Percentiles rank a stretch among this genome's conserved stretches.
phyloP scores from a whole-genome alignment of 305 asterid species.

The Lippia alba region DNA sequence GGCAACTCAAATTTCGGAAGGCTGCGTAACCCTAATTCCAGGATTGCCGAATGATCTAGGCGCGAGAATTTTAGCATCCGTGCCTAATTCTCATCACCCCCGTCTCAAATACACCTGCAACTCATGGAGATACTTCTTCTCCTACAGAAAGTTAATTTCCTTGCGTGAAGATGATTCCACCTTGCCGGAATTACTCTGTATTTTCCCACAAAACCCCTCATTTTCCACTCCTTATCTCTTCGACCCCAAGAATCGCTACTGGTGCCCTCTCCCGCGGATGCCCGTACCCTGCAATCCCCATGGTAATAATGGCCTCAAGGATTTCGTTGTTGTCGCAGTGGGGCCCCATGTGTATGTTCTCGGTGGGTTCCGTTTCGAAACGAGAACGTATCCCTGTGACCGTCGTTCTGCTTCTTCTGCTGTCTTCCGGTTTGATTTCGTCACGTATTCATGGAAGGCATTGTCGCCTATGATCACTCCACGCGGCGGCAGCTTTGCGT shows the following conservation, averaged over 20 bases:
- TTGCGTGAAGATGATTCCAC: conserved; percentile 59
- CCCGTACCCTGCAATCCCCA: conserved; percentile 77
- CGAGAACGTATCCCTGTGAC: conserved; percentile 81
- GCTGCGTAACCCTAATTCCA: conserved; percentile 66
- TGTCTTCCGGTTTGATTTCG: conserved; percentile 63
- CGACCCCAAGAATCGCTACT: conserved; percentile 64
- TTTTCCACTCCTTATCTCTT: conserved; percentile 70
- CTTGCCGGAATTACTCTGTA: conserved; percentile 65
- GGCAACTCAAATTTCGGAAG: conserved; percentile 62
- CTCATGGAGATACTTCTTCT: conserved; percentile 78
- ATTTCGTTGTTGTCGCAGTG: conserved; percentile 65
- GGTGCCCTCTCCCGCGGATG: conserved; percentile 84
- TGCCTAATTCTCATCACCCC: conserved; percentile 77
- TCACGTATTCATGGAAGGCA: conserved; percentile 57
- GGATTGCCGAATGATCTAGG: conserved; percentile 85
- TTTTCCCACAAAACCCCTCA: conserved; percentile 90
- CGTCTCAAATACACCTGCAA: conserved; percentile 73
- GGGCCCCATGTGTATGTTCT: conserved; percentile 75
- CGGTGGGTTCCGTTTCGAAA: conserved; percentile 86
- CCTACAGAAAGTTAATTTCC: conserved; percentile 62
- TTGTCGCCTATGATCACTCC: conserved; percentile 81
- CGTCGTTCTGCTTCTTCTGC: conserved; percentile 77
- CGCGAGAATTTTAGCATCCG: conserved; percentile 63
- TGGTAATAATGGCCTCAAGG: conserved; percentile 76
- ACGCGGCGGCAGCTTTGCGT: conserved; percentile 85